These are phyloP conservation scores for Mycosphaerella arachidis DNA, from an alignment of 2,329 filamentous ascomycete species.

Conservation along the genomic window DNA sequence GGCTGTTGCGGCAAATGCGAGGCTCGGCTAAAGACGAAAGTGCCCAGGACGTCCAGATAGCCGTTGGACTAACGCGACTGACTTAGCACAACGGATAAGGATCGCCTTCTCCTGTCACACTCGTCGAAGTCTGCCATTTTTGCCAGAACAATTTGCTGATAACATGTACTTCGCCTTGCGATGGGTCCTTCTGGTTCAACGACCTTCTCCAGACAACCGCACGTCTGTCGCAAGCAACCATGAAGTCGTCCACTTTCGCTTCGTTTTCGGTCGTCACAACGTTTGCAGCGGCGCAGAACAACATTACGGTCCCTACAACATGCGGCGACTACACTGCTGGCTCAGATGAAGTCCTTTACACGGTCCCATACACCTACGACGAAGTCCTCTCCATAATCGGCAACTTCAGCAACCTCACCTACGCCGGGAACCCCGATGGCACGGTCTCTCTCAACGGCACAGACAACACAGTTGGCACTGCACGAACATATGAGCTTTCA, in stretches of 20 bases:
- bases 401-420: slow-evolving; percentile 22
- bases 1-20: background rate
- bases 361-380: slow-evolving; percentile 23
- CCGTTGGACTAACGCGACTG: background rate
- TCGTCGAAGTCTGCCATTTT: background rate
- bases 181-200: background rate
- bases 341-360: slow-evolving; percentile 16
- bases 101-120: background rate
- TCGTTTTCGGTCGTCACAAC: background rate
- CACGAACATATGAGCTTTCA: slow-evolving; percentile 11
- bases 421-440: slow-evolving; percentile 12
- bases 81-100: background rate
- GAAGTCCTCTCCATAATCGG: slow-evolving; percentile 21
- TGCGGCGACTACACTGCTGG: slow-evolving; percentile 15
- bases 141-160: background rate
- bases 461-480: slow-evolving; percentile 5
- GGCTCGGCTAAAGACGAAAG: background rate
- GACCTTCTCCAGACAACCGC: background rate
- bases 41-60: background rate
- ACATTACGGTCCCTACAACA: slow-evolving; percentile 10
- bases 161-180: background rate
- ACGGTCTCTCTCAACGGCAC: slow-evolving; percentile 19
- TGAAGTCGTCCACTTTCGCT: slow-evolving; percentile 1
- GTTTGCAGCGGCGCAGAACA: background rate
- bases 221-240: slow-evolving; percentile 5